Evolutionary conservation across 1,284 basidiomycete genomes (phyloP).

Genomic region (Acaromyces ingoldii): DNA sequence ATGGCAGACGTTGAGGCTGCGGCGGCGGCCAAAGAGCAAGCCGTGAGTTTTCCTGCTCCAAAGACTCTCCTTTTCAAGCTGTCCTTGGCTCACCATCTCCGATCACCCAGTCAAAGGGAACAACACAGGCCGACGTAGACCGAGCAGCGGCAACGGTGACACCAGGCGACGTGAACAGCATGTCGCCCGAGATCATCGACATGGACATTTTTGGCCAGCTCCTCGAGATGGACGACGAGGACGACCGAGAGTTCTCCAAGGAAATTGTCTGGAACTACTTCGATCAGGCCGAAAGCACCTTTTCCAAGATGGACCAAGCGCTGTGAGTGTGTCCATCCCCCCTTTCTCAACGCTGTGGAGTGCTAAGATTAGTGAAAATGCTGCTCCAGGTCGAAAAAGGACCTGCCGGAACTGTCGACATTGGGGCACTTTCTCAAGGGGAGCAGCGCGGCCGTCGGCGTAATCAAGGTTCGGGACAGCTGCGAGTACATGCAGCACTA

Average conservation of each 20-base stretch:
- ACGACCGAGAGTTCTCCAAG: constrained; percentile 67
- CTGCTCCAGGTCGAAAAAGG: constrained; percentile 49
- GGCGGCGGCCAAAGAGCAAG: not conserved
- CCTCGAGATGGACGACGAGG: constrained; percentile 81
- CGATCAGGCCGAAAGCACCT: constrained; percentile 60
- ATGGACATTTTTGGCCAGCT: constrained; percentile 77
- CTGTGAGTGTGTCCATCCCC: constrained; percentile 59
- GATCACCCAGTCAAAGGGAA: not conserved
- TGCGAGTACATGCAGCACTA: constrained; percentile 85
- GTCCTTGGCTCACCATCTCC: not conserved
- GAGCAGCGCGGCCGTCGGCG: constrained; percentile 82
- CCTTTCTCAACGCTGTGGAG: not conserved
- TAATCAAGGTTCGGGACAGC: constrained; percentile 69
- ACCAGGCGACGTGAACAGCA: not conserved
- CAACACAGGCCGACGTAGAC: not conserved
- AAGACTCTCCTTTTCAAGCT: not conserved
- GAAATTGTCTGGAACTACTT: constrained; percentile 77
- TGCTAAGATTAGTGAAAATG: not conserved
- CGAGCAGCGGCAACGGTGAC: not conserved
- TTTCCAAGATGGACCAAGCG: constrained; percentile 70
- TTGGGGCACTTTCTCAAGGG: constrained; percentile 92
- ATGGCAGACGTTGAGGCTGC: not conserved
- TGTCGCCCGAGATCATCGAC: constrained; percentile 59
- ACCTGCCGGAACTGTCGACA: constrained; percentile 65
- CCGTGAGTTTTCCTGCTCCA: not conserved